Conservation (phyloP, 129 eudicot species). For the Kitagawia praeruptora region DNA sequence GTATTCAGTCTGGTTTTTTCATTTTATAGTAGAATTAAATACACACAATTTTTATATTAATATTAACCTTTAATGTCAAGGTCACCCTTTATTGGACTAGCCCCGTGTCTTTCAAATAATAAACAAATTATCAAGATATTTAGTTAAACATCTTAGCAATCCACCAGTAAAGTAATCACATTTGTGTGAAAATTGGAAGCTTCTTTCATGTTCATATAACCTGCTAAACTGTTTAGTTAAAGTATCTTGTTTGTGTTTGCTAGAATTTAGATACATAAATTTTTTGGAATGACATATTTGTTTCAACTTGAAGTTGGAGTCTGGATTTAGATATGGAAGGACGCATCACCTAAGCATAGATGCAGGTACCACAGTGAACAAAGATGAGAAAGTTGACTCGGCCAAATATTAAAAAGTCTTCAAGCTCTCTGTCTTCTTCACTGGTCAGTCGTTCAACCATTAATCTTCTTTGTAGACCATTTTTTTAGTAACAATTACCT, state of each 20-base stretch:
- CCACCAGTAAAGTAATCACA: too few relatives aligned
- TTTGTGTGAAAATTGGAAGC: too few relatives aligned
- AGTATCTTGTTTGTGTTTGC: not conserved
- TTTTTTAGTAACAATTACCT: constrained; percentile 41
- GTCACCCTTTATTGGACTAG: not conserved
- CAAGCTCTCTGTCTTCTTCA: constrained; percentile 11
- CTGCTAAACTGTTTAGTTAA: too few relatives aligned
- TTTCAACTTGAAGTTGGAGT: not conserved
- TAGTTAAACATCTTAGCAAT: too few relatives aligned
- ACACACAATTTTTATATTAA: too few relatives aligned
- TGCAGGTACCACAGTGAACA: not conserved
- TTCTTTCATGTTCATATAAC: too few relatives aligned
- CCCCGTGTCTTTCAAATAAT: not conserved
- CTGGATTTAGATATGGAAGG: not conserved
- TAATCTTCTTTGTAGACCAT: constrained; percentile 15
- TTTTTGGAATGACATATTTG: not conserved
- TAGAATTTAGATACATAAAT: not conserved
- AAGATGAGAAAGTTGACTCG: constrained; percentile 3
- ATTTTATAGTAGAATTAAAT: too few relatives aligned
- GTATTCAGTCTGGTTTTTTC: not conserved
- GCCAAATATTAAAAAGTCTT: constrained; percentile 13
- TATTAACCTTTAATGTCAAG: not conserved
- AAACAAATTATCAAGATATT: not conserved
- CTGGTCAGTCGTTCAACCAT: constrained; percentile 21
- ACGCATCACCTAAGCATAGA: not conserved